Conservation (phyloP, 345 rosid species). For the Camelina sativa region DNA sequence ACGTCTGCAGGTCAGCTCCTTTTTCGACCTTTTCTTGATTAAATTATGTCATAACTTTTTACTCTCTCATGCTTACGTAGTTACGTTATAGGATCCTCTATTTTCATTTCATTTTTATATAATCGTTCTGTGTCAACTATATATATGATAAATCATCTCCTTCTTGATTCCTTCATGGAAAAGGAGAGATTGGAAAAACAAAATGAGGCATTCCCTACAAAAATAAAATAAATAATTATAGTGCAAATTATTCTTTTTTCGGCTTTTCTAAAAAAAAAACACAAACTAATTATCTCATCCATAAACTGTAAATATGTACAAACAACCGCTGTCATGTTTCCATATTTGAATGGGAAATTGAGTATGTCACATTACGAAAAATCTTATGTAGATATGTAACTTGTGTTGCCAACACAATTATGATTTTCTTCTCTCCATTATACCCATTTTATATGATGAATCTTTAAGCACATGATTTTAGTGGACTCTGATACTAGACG, state of each 20-base stretch:
- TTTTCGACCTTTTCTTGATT: constrained; percentile 35
- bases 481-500: background rate
- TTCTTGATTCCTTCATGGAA: constrained; percentile 39
- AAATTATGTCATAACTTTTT: constrained; percentile 46
- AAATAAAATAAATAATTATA: too few relatives aligned
- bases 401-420: background rate
- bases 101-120: background rate
- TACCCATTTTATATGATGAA: background rate
- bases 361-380: background rate
- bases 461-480: background rate
- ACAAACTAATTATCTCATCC: too few relatives aligned
- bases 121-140: constrained; percentile 4
- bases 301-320: too few relatives aligned
- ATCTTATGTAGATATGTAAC: background rate
- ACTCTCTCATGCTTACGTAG: constrained; percentile 35
- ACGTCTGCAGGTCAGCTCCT: constrained; percentile 46
- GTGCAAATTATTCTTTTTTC: too few relatives aligned
- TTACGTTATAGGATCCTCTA: constrained; percentile 21
- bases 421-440: background rate
- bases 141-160: constrained; percentile 17
- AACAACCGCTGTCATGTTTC: too few relatives aligned
- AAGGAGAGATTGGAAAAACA: background rate
- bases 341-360: background rate
- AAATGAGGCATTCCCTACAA: background rate
- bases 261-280: too few relatives aligned